Evolutionary conservation across 192 early-diverging fungal species (phyloP).

Genomic region (Linnemannia hyalina): DNA sequence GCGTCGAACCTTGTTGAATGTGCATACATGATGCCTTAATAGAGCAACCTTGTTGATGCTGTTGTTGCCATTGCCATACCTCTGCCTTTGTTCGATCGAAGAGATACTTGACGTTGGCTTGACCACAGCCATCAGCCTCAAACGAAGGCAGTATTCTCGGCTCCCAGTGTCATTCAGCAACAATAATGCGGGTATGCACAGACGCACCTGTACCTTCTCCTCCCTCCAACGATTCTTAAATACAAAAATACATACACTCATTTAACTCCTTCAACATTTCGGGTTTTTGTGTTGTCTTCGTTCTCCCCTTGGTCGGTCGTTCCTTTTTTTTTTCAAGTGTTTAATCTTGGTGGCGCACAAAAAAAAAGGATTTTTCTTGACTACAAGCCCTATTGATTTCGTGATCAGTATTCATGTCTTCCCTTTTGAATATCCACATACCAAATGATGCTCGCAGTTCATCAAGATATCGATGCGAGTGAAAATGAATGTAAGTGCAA

Average conservation of each 20-base stretch:
- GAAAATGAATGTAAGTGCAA: too few species aligned
- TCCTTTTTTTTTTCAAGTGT: too few species aligned
- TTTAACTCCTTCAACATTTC: background rate
- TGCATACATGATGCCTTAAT: too few species aligned
- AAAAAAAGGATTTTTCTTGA: background rate
- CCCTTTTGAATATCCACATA: too few species aligned
- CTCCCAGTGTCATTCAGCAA: background rate
- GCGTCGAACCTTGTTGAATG: background rate
- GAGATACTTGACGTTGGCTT: background rate
- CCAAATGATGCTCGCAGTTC: too few species aligned
- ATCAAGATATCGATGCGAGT: too few species aligned
- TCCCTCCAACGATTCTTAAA: too few species aligned
- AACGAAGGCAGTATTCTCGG: background rate
- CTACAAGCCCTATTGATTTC: too few species aligned
- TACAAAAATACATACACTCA: background rate
- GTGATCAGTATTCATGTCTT: too few species aligned
- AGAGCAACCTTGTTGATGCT: too few species aligned
- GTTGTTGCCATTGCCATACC: too few species aligned
- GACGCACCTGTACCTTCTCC: background rate
- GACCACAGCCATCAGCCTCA: background rate
- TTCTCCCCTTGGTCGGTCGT: background rate
- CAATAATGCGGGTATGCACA: background rate
- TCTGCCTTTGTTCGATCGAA: too few species aligned
- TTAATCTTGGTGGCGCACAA: background rate
- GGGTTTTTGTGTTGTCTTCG: background rate